These are phyloP conservation scores for Fusarium decemcellulare DNA, from an alignment of 2,329 filamentous ascomycete species.

Conservation along the genomic window DNA sequence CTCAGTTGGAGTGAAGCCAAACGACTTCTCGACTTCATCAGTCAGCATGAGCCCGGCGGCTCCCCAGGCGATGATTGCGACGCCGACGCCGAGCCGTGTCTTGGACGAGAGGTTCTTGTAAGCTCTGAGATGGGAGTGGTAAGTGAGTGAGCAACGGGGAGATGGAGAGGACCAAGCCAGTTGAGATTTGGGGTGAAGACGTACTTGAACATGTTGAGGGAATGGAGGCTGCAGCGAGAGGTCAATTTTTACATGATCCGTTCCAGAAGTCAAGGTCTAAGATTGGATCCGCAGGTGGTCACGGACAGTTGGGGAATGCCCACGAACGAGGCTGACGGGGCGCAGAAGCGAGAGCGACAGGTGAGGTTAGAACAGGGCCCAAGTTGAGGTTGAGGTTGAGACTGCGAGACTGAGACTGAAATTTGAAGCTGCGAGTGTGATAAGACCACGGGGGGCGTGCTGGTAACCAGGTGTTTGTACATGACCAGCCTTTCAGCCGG, in stretches of 20 bases:
- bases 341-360: no score
- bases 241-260: no score
- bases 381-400: no score
- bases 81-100: slow-evolving; percentile 79
- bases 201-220: neutral
- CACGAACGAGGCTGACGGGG: no score
- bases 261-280: neutral
- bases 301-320: no score
- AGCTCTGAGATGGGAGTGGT: slow-evolving; percentile 59
- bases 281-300: slow-evolving; percentile 1
- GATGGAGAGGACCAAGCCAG: neutral
- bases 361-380: no score
- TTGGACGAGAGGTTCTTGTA: slow-evolving; percentile 81
- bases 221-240: no score
- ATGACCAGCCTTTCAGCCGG: no score
- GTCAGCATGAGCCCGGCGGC: slow-evolving; percentile 79
- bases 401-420: neutral
- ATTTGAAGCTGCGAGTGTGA: neutral
- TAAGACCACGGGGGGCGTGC: slow-evolving; percentile 9
- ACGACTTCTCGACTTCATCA: slow-evolving; percentile 79
- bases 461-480: no score
- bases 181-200: slow-evolving; percentile 6
- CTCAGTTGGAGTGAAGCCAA: slow-evolving; percentile 80
- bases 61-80: slow-evolving; percentile 84
- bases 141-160: neutral